Percentiles rank a stretch among this genome's conserved stretches.
Conservation (phyloP, 768 basidiomycete species). For the Rhizopogon vinicolor region DNA sequence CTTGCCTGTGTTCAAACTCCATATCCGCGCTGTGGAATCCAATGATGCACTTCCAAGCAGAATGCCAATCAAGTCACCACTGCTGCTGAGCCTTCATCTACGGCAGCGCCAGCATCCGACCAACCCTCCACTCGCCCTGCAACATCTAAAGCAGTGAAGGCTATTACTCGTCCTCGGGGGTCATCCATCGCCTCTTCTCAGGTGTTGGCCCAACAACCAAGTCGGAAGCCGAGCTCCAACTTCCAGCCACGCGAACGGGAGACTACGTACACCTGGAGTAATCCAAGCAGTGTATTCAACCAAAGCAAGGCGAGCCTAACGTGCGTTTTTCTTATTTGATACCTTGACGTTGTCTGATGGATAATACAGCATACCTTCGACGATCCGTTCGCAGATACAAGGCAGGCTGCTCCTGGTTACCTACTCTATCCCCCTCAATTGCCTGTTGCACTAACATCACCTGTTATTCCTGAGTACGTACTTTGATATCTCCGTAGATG, state of each 20-base stretch:
- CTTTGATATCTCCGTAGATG: background rate
- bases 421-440: background rate
- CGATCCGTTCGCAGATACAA: slow-evolving; percentile 23
- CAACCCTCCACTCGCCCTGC: background rate
- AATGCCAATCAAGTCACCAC: slow-evolving; percentile 1
- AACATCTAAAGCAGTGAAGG: slow-evolving; percentile 15
- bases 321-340: slow-evolving; percentile 11
- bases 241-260: slow-evolving; percentile 22
- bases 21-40: too few species aligned
- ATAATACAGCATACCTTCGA: slow-evolving; percentile 10
- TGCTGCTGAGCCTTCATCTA: slow-evolving; percentile 3
- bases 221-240: slow-evolving; percentile 22
- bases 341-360: background rate
- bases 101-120: background rate
- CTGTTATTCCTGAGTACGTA: slow-evolving; percentile 21
- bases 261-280: slow-evolving; percentile 28
- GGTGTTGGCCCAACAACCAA: slow-evolving; percentile 6
- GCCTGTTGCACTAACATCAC: slow-evolving; percentile 1
- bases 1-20: too few species aligned
- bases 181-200: slow-evolving; percentile 24
- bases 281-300: slow-evolving; percentile 17
- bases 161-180: slow-evolving; percentile 21
- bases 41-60: too few species aligned
- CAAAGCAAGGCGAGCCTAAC: slow-evolving; percentile 9
- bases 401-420: slow-evolving; percentile 6